These are phyloP conservation scores for Lagenidium giganteum DNA, from an alignment of 352 stramenopile species.

Conservation along the genomic window DNA sequence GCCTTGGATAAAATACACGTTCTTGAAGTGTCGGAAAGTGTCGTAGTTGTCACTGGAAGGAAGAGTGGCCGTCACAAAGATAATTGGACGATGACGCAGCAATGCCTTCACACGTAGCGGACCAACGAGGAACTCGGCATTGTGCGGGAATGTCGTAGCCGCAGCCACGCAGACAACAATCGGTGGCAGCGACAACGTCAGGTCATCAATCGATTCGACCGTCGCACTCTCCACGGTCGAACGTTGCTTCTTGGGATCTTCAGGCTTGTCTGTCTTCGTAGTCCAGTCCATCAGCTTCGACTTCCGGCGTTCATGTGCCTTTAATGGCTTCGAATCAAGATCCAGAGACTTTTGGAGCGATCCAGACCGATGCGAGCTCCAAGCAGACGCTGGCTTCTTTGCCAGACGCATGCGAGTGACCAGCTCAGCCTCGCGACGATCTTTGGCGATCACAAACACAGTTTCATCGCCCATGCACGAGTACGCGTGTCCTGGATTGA, in stretches of 20 bases:
- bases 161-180: slow-evolving; percentile 75
- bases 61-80: slow-evolving; percentile 56
- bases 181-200: slow-evolving; percentile 42
- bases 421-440: slow-evolving; percentile 40
- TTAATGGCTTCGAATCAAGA: no score
- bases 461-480: slow-evolving; percentile 58
- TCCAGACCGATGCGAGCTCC: slow-evolving; percentile 18
- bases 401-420: slow-evolving; percentile 22
- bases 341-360: no score
- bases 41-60: slow-evolving; percentile 58
- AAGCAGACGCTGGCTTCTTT: slow-evolving; percentile 13
- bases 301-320: slow-evolving; percentile 10
- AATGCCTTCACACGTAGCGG: slow-evolving; percentile 65
- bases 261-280: slow-evolving; percentile 11
- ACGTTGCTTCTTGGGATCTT: not conserved
- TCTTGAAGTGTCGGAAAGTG: slow-evolving; percentile 58
- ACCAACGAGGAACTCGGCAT: slow-evolving; percentile 75
- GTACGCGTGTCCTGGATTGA: slow-evolving; percentile 81
- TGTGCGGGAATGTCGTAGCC: slow-evolving; percentile 47
- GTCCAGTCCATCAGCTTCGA: slow-evolving; percentile 33
- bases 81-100: slow-evolving; percentile 61
- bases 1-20: slow-evolving; percentile 70
- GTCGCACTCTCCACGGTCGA: slow-evolving; percentile 35
- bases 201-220: slow-evolving; percentile 40
- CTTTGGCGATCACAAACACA: slow-evolving; percentile 72